Conservation (phyloP, 129 eudicot genomes). For the Pseudognaphalium luteoalbum region DNA sequence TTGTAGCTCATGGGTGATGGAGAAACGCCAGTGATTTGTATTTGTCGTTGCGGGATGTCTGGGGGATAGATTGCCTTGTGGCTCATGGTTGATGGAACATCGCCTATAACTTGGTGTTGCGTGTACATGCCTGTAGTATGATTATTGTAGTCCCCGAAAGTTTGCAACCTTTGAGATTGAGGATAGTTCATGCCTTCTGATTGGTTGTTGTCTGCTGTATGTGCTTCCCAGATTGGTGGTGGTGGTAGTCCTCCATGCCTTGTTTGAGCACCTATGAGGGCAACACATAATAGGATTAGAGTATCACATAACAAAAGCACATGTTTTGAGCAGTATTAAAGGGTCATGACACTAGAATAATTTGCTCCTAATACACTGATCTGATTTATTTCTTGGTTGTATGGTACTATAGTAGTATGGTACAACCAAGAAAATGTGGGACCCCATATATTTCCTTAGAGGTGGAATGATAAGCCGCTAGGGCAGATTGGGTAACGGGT, state of each 20-base stretch:
- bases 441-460: background rate
- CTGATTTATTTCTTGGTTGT: background rate
- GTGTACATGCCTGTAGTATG: background rate
- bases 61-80: background rate
- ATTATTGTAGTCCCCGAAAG: background rate
- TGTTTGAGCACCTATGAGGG: background rate
- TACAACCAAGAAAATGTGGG: background rate
- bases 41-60: background rate
- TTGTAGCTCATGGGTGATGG: background rate
- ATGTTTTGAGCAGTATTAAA: background rate
- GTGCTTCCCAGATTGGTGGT: background rate
- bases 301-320: background rate
- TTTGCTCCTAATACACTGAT: background rate
- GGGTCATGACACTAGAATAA: background rate
- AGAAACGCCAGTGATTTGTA: background rate
- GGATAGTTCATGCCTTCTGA: background rate
- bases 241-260: conserved; percentile 1
- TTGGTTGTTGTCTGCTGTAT: background rate
- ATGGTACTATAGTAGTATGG: background rate
- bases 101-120: background rate
- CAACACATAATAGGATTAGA: background rate
- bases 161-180: background rate
- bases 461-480: background rate
- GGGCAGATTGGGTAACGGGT: background rate
- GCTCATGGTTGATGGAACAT: background rate